Conservation (phyloP, 345 rosid genomes). For the Bruguiera gymnorhiza region DNA sequence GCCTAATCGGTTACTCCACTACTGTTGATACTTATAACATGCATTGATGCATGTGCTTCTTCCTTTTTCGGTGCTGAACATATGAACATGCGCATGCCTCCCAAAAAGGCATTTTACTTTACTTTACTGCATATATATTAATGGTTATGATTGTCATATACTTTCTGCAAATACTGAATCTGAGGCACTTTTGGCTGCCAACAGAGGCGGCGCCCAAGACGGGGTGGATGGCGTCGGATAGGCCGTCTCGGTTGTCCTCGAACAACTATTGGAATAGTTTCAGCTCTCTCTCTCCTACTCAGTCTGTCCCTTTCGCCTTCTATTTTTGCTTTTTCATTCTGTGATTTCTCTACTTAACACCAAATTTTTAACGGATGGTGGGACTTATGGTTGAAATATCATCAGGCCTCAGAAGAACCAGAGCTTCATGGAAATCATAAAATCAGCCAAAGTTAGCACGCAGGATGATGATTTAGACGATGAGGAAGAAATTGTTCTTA, state of each 20-base stretch:
- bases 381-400: neutral
- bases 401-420: slow-evolving; percentile 64
- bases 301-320: slow-evolving; percentile 43
- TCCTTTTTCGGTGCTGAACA: too few relatives aligned
- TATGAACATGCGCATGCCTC: too few relatives aligned
- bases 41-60: too few relatives aligned
- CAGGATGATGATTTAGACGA: slow-evolving; percentile 69
- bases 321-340: neutral
- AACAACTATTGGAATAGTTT: slow-evolving; percentile 51
- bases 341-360: neutral
- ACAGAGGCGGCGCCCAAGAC: slow-evolving; percentile 41
- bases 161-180: neutral
- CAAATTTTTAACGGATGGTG: neutral
- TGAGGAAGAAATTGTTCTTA: slow-evolving; percentile 65
- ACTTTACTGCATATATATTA: too few relatives aligned
- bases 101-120: too few relatives aligned
- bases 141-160: neutral
- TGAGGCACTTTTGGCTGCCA: slow-evolving; percentile 15
- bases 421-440: slow-evolving; percentile 91
- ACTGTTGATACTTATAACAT: too few relatives aligned
- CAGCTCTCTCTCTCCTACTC: slow-evolving; percentile 66
- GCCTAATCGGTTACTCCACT: too few relatives aligned
- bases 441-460: slow-evolving; percentile 34
- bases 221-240: slow-evolving; percentile 24
- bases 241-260: slow-evolving; percentile 56